Evolutionary conservation across 768 basidiomycete genomes (phyloP).

Genomic region (Leccinum boreale): DNA sequence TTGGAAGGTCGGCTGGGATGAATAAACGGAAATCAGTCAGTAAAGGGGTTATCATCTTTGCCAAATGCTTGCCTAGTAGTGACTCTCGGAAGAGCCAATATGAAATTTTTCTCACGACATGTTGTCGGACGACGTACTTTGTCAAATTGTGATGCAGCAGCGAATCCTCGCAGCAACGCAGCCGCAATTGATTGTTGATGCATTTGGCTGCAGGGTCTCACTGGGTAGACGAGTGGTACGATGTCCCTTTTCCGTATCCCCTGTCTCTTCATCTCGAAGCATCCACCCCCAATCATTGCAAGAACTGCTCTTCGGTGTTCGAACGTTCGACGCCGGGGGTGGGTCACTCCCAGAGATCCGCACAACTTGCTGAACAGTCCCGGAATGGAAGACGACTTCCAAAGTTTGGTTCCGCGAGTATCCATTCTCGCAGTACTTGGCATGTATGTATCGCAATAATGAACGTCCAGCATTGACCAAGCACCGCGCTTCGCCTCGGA

Average conservation of each 20-base stretch:
- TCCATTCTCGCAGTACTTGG: background rate
- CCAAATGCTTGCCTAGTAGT: background rate
- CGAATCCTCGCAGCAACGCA: constrained; percentile 4
- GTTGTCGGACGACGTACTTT: background rate
- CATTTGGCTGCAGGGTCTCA: background rate
- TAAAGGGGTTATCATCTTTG: background rate
- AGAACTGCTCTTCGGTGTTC: background rate
- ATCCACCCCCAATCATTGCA: background rate
- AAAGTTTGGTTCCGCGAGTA: background rate
- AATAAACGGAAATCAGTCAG: background rate
- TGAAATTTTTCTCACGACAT: background rate
- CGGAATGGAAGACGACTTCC: constrained; percentile 1
- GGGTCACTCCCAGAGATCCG: constrained; percentile 7
- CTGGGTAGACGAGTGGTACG: background rate
- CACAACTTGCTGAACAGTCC: background rate
- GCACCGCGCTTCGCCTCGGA: constrained; percentile 21
- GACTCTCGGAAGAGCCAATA: background rate
- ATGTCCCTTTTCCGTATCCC: background rate
- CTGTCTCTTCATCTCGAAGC: background rate
- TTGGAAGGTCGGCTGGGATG: background rate
- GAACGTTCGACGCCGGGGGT: background rate
- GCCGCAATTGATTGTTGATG: constrained; percentile 1
- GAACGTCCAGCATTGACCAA: constrained; percentile 1
- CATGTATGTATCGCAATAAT: background rate
- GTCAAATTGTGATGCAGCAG: background rate